phyloP scores from a whole-genome alignment of 192 early-diverging fungal genomes.

The Linnemannia schmuckeri region DNA sequence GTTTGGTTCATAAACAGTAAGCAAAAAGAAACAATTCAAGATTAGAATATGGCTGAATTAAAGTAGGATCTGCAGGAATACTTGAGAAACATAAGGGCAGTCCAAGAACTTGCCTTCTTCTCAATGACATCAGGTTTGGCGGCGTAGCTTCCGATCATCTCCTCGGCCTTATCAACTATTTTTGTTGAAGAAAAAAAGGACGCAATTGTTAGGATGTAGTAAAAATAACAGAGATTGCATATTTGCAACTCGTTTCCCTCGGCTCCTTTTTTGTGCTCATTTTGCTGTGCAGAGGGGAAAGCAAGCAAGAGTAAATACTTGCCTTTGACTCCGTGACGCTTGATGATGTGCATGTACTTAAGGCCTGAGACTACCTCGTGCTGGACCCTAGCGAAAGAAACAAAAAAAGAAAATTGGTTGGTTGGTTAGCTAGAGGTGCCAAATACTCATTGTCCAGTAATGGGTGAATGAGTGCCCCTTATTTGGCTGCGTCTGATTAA shows the following conservation, averaged over 20 bases:
- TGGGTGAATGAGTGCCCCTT: not conserved
- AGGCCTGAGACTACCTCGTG: slow-evolving; percentile 96
- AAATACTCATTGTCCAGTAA: not conserved
- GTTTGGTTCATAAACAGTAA: not conserved
- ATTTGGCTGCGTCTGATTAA: not conserved
- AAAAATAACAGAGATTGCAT: not conserved
- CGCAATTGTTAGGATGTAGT: not conserved
- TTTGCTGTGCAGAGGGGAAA: not conserved
- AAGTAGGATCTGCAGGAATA: not conserved
- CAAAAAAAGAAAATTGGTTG: not conserved
- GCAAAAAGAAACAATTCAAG: not conserved
- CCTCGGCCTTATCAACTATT: slow-evolving; percentile 90
- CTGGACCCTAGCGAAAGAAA: slow-evolving; percentile 70
- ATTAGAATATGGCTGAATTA: not conserved
- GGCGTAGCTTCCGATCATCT: slow-evolving; percentile 98
- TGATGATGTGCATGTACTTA: slow-evolving; percentile 95
- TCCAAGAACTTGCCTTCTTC: slow-evolving; percentile 71
- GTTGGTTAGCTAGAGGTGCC: not conserved
- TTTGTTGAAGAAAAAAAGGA: not conserved
- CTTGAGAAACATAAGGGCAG: no score
- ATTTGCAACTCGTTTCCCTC: not conserved
- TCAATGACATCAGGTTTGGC: slow-evolving; percentile 83
- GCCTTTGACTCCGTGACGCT: slow-evolving; percentile 74
- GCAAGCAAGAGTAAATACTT: slow-evolving; percentile 1
- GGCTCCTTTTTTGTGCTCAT: not conserved